These are phyloP conservation scores for Xanthoconium separans DNA, from an alignment of 1,284 basidiomycete genomes.

Conservation along the genomic window DNA sequence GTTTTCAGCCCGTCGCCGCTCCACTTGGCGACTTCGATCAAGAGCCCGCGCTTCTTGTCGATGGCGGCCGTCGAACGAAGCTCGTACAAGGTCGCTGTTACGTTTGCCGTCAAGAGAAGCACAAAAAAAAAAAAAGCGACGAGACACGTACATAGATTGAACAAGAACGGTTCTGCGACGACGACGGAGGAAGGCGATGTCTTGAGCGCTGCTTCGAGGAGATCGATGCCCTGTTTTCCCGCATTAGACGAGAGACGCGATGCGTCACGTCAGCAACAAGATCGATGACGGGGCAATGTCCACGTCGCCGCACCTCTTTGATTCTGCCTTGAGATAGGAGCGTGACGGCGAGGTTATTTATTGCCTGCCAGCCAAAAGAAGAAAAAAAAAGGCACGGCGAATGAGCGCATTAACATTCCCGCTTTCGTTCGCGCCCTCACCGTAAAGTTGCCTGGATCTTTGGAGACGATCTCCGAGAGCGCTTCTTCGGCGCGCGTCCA, in stretches of 20 bases:
- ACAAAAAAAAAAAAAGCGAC: neutral
- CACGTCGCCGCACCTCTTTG: conserved; percentile 54
- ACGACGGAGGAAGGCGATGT: conserved; percentile 66
- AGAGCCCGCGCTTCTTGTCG: conserved; percentile 69
- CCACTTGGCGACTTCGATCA: conserved; percentile 77
- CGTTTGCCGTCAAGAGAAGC: neutral
- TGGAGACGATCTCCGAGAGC: conserved; percentile 44
- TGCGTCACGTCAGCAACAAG: conserved; percentile 5
- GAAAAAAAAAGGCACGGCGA: neutral
- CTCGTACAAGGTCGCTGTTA: conserved; percentile 78
- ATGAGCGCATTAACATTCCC: neutral
- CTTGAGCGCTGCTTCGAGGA: conserved; percentile 60
- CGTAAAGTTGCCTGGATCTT: conserved; percentile 57
- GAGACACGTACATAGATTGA: conserved; percentile 67
- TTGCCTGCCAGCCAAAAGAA: conserved; percentile 46
- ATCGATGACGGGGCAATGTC: no score
- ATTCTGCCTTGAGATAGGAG: conserved; percentile 67
- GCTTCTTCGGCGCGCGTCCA: conserved; percentile 55
- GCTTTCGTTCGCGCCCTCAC: conserved; percentile 32
- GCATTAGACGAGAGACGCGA: neutral
- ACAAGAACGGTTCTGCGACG: conserved; percentile 75
- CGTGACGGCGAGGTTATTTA: conserved; percentile 74
- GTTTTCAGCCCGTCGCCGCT: conserved; percentile 76
- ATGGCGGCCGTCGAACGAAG: conserved; percentile 65
- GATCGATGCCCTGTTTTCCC: conserved; percentile 56